Conservation (phyloP, 352 stramenopile species). For the Pythium guiyangense region DNA sequence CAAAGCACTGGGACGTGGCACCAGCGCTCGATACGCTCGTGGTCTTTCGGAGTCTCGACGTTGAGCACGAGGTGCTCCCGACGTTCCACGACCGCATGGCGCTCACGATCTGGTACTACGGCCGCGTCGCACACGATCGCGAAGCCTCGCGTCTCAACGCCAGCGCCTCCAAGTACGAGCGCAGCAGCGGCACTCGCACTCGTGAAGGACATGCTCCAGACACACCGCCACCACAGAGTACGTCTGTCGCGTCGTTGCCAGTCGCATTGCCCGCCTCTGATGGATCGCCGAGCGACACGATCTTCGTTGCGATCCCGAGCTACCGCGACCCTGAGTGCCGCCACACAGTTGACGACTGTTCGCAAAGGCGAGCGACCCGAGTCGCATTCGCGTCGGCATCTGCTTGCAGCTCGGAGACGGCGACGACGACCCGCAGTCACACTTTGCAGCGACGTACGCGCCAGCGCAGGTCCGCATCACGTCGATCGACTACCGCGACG, state of each 20-base stretch:
- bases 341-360: slow-evolving; percentile 80
- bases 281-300: slow-evolving; percentile 26
- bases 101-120: slow-evolving; percentile 95
- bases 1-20: slow-evolving; percentile 58
- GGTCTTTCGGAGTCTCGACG: slow-evolving; percentile 88
- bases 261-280: not conserved
- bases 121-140: slow-evolving; percentile 11
- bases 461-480: slow-evolving; percentile 35
- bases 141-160: not conserved
- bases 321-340: slow-evolving; percentile 91
- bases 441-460: slow-evolving; percentile 34
- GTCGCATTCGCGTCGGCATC: slow-evolving; percentile 81
- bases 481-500: slow-evolving; percentile 64
- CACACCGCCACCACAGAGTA: not conserved
- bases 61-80: slow-evolving; percentile 90
- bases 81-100: slow-evolving; percentile 82
- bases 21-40: slow-evolving; percentile 87
- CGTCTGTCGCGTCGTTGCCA: no score
- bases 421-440: slow-evolving; percentile 30
- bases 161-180: not conserved
- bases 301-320: slow-evolving; percentile 93
- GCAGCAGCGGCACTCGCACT: not conserved
- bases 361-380: slow-evolving; percentile 47
- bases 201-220: not conserved
- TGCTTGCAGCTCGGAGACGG: slow-evolving; percentile 75